Evolutionary conservation across 106 monocot genomes (phyloP).

Genomic region (Acorus calamus): DNA sequence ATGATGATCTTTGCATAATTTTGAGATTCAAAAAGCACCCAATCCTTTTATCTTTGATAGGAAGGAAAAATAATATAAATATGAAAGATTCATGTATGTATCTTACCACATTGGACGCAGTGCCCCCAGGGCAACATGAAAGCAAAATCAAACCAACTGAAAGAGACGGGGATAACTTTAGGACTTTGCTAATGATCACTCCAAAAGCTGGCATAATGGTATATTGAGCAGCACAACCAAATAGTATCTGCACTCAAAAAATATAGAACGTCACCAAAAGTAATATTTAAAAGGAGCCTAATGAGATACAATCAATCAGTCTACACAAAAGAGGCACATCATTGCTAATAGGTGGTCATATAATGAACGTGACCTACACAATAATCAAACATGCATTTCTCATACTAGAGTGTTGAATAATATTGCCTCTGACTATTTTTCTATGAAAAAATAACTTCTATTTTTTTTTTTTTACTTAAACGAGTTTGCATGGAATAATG

Average conservation of each 20-base stretch:
- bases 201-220: conserved; percentile 70
- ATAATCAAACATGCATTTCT: no score
- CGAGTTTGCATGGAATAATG: no score
- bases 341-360: no score
- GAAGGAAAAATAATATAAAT: background rate
- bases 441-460: no score
- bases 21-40: no score
- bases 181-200: conserved; percentile 35
- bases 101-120: conserved; percentile 69
- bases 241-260: conserved; percentile 26
- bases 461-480: no score
- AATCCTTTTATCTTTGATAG: no score
- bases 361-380: no score
- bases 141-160: conserved; percentile 66
- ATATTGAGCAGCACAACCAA: conserved; percentile 61
- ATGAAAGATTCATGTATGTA: background rate
- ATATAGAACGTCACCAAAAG: background rate
- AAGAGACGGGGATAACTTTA: conserved; percentile 38
- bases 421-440: no score
- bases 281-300: background rate
- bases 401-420: no score
- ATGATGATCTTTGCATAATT: no score
- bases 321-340: no score
- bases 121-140: conserved; percentile 68
- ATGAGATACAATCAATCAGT: background rate